Percentiles rank a stretch among this genome's conserved stretches.
These are phyloP conservation scores for Debaryomycetaceae sp. DNA, from an alignment of 1,139 yeast species.

Conservation along the genomic window DNA sequence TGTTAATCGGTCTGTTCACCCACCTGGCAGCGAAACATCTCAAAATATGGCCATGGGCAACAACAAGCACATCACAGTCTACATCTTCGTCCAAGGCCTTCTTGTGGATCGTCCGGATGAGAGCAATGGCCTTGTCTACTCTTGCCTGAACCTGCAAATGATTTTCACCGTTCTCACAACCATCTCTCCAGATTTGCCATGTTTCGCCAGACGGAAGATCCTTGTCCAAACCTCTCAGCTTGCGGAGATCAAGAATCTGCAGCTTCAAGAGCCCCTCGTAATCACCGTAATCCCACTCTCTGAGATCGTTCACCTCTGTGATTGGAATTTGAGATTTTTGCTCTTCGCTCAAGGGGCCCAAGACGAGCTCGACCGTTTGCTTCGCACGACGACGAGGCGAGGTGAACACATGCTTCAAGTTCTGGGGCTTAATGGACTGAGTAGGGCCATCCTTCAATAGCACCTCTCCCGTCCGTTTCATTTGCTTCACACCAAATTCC, in stretches of 20 bases:
- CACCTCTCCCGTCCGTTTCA: conserved; percentile 67
- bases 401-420: conserved; percentile 61
- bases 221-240: conserved; percentile 54
- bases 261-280: conserved; percentile 79
- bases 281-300: conserved; percentile 97
- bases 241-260: conserved; percentile 61
- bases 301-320: conserved; percentile 61
- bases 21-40: conserved; percentile 88
- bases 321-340: conserved; percentile 41
- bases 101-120: conserved; percentile 60
- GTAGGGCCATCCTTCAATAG: conserved; percentile 53
- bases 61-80: conserved; percentile 71
- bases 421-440: conserved; percentile 61
- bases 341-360: conserved; percentile 48
- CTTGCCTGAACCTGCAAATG: conserved; percentile 62
- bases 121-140: conserved; percentile 63
- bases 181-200: conserved; percentile 93
- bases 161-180: conserved; percentile 87
- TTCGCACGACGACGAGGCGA: conserved; percentile 83
- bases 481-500: conserved; percentile 70
- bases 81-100: conserved; percentile 51
- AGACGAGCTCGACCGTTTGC: conserved; percentile 61
- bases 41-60: conserved; percentile 91
- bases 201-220: conserved; percentile 21
- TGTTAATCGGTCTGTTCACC: conserved; percentile 57